A percentile compares a stretch with the other conserved stretches of the same genome.
phyloP scores from a whole-genome alignment of 2,329 filamentous ascomycete genomes.

The Lachnellula willkommii region DNA sequence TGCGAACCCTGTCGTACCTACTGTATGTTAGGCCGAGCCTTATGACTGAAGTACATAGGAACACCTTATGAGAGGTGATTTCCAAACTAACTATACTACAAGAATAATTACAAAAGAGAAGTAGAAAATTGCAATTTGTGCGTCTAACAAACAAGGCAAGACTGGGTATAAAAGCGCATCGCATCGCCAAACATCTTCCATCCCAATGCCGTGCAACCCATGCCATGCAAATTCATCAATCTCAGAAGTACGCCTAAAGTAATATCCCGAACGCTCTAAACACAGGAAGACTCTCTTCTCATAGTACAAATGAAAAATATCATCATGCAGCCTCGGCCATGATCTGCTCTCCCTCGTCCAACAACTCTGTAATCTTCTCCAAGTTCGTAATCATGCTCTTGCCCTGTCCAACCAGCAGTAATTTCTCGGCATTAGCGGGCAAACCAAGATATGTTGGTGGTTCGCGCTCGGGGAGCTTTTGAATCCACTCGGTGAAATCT shows the following conservation, averaged over 20 bases:
- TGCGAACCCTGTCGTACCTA: not conserved
- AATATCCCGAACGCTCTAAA: constrained; percentile 13
- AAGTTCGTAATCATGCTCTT: constrained; percentile 78
- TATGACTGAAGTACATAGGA: too few relatives aligned
- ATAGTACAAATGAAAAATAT: constrained; percentile 11
- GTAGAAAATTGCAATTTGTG: constrained; percentile 13
- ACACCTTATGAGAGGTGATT: too few relatives aligned
- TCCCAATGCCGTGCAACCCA: constrained; percentile 4
- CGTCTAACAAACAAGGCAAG: constrained; percentile 14
- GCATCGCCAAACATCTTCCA: constrained; percentile 1
- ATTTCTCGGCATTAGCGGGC: constrained; percentile 92
- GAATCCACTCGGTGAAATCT: constrained; percentile 89
- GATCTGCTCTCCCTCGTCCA: constrained; percentile 92
- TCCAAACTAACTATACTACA: constrained; percentile 11
- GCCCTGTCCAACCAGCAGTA: constrained; percentile 84
- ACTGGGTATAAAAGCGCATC: constrained; percentile 22
- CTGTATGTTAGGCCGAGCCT: too few relatives aligned
- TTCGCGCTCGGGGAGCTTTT: constrained; percentile 86
- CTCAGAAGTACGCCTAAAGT: constrained; percentile 4
- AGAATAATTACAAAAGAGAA: constrained; percentile 16
- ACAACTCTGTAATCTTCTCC: constrained; percentile 74
- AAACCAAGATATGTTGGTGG: constrained; percentile 92
- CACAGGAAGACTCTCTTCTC: constrained; percentile 12
- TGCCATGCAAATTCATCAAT: constrained; percentile 9
- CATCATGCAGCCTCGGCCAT: constrained; percentile 56